Base-by-base conservation (phyloP, 352 stramenopile genomes). In the Phytophthora tubulina region DNA sequence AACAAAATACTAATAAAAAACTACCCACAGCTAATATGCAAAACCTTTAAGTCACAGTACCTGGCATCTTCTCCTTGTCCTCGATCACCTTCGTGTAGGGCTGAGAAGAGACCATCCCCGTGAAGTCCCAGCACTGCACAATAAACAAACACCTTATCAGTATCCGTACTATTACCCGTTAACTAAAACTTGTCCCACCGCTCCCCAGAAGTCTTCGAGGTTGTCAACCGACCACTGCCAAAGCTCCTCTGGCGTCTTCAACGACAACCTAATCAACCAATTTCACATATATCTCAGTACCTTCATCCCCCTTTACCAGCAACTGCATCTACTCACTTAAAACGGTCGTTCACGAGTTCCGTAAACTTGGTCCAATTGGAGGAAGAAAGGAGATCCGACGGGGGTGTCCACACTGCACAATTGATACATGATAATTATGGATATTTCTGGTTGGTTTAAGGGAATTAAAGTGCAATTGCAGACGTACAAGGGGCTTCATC, bases 291-390 rank as follows among this genome's bases (percentile, higher is more conserved):
- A 41, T 14, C 1, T 54, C 33, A 56, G 27, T 21, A 27, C 33
- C 30, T 5, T 38, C 21, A 11, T 21, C 41, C 9, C 14, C 11
- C 2, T 50, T 49, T 4, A 11, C 6, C 46, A 45, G n/a, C 41
- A 48, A 21, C 4, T 31, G 17, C 27, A 30, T 10, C 15, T 32
- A 30, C 73, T 42, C 61, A 93, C 85, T 76, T 66, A 52, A 89
- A 73, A 27, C 79, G 69, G 17, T 82, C 42, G 74, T 90, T 91
- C n/a, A 93, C 78, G 53, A 81, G 75, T 32, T 75, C 60, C 59
- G 84, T 88, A 67, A 93, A 93, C 55, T 80, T 80, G 53, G 82
- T 92, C 86, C 84, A 92, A 49, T 93, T 79, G 39, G 84, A 92
- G 13, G 71, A 73, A 33, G 78, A 73, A 38, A 91, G 51, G 32